These are phyloP conservation scores for Populus hybrid DNA, from an alignment of 441 rosid species.

Conservation along the genomic window DNA sequence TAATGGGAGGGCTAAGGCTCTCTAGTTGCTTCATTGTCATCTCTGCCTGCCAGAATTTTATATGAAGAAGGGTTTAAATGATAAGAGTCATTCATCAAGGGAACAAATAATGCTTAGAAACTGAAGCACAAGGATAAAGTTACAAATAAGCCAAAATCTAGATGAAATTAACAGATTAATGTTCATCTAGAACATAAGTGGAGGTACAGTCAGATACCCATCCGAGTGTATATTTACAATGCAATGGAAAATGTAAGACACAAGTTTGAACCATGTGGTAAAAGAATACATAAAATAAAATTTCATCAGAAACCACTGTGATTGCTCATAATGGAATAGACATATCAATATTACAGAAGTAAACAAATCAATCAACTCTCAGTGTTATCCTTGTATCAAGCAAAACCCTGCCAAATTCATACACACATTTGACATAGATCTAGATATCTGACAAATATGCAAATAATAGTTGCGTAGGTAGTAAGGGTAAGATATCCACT, in stretches of 20 bases:
- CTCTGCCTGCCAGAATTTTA: conserved; percentile 66
- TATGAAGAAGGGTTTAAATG: neutral
- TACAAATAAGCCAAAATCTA: neutral
- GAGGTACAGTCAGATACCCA: neutral
- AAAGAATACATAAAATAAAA: neutral
- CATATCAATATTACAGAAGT: neutral
- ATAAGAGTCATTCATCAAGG: neutral
- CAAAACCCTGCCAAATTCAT: neutral
- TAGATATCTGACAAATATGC: neutral
- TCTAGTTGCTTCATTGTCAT: conserved; percentile 88
- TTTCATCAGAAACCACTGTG: neutral
- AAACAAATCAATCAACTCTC: neutral
- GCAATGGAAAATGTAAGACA: neutral
- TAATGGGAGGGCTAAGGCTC: conserved; percentile 81
- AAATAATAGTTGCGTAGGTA: neutral
- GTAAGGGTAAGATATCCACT: neutral
- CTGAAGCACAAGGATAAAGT: neutral
- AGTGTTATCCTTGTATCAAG: neutral
- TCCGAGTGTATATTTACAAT: neutral
- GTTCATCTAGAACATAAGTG: neutral
- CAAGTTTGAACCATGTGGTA: neutral
- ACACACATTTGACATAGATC: neutral
- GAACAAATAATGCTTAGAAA: neutral
- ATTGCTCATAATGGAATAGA: neutral
- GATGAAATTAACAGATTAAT: neutral